Conservation (phyloP, 352 stramenopile genomes). For the Thraustochytrium sp. region DNA sequence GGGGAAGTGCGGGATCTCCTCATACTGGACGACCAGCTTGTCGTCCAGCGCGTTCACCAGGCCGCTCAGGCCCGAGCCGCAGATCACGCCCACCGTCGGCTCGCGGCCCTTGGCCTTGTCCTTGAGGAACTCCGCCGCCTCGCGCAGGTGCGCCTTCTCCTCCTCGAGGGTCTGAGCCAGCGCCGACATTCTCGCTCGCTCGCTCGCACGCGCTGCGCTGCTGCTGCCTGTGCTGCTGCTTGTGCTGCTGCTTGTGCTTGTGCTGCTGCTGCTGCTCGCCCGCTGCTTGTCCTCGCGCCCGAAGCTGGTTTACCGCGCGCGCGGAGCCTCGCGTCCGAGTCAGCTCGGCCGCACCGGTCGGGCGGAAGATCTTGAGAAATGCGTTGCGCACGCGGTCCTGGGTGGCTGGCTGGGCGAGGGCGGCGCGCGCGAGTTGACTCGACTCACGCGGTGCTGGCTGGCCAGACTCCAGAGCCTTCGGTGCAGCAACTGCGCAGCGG, state of each 20-base stretch:
- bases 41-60: slow-evolving; percentile 79
- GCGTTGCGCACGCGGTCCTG: too few relatives aligned
- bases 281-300: too few relatives aligned
- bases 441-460: too few relatives aligned
- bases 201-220: background rate
- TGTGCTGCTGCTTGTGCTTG: background rate
- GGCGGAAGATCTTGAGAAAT: too few relatives aligned
- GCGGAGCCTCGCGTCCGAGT: too few relatives aligned
- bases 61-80: slow-evolving; percentile 83
- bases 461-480: too few relatives aligned
- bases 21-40: slow-evolving; percentile 81
- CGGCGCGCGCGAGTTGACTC: too few relatives aligned
- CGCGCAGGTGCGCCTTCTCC: slow-evolving; percentile 18
- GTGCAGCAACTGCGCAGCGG: too few relatives aligned
- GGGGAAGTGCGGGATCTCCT: slow-evolving; percentile 86
- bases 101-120: background rate
- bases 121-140: slow-evolving; percentile 4
- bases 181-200: background rate
- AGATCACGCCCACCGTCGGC: slow-evolving; percentile 76
- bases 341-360: too few relatives aligned
- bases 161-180: background rate
- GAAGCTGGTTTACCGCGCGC: too few relatives aligned
- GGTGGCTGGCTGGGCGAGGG: too few relatives aligned
- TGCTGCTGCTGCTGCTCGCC: too few relatives aligned
- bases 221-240: background rate